These are phyloP conservation scores for Colletotrichum salicis DNA, from an alignment of 2,329 filamentous ascomycete species.

Conservation along the genomic window DNA sequence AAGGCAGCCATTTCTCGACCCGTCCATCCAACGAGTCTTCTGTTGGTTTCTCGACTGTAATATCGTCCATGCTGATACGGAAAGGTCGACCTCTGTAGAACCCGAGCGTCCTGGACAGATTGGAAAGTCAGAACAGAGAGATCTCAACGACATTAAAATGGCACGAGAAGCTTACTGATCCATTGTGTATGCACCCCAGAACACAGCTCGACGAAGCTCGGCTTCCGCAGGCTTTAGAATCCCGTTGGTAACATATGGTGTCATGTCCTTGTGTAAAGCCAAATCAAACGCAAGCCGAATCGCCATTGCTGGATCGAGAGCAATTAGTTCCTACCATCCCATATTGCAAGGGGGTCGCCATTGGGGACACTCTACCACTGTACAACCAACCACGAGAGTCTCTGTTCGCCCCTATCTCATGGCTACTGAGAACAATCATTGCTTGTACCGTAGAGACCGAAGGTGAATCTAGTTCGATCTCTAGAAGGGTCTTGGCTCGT, in stretches of 20 bases:
- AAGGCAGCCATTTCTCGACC: conserved; percentile 4
- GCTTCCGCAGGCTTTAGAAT: conserved; percentile 41
- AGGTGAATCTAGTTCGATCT: conserved; percentile 42
- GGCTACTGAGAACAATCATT: conserved; percentile 41
- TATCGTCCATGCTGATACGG: conserved; percentile 41
- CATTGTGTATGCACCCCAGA: conserved; percentile 45
- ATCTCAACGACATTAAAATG: too few relatives aligned
- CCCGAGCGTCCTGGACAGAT: conserved; percentile 38
- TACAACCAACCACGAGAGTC: conserved; percentile 42
- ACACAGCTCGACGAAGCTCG: conserved; percentile 41
- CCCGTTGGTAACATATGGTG: conserved; percentile 39
- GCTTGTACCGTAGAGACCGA: conserved; percentile 42
- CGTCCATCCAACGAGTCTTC: background rate
- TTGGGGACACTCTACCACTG: conserved; percentile 36
- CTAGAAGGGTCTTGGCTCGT: conserved; percentile 40
- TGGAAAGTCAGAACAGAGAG: background rate
- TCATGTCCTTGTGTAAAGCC: conserved; percentile 41
- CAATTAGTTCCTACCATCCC: background rate
- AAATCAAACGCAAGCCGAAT: conserved; percentile 42
- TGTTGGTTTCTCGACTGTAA: conserved; percentile 39
- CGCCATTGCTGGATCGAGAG: conserved; percentile 44
- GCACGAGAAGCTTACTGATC: conserved; percentile 41
- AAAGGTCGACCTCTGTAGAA: conserved; percentile 42
- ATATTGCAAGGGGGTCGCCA: too few relatives aligned
- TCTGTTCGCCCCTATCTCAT: conserved; percentile 41